Conservation (phyloP, 257 asterid species). For the Hygrophila difformis region DNA sequence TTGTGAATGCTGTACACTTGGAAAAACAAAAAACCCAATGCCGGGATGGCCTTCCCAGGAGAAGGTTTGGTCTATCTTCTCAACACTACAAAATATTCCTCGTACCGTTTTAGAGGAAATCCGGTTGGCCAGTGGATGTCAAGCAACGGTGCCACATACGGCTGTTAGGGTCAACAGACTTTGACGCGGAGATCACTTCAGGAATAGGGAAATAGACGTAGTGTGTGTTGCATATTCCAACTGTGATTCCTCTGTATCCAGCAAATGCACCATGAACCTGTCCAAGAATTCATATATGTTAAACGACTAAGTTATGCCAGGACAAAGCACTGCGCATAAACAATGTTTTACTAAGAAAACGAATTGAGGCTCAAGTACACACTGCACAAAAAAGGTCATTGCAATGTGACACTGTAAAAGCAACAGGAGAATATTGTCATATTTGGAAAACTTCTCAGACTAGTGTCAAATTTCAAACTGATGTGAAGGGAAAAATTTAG, state of each 20-base stretch:
- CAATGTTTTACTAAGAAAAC: too few species aligned
- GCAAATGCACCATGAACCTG: constrained; percentile 99
- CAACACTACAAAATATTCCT: too few species aligned
- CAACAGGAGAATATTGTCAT: not conserved
- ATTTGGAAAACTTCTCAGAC: not conserved
- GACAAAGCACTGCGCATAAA: not conserved
- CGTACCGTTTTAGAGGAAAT: constrained; percentile 36
- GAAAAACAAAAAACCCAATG: not conserved
- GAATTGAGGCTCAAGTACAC: too few species aligned
- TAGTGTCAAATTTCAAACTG: not conserved
- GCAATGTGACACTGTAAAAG: too few species aligned
- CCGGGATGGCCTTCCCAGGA: not conserved
- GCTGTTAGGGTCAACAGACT: constrained; percentile 70
- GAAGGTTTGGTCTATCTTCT: not conserved
- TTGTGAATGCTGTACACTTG: not conserved
- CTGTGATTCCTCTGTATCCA: constrained; percentile 92
- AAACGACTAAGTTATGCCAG: constrained; percentile 3
- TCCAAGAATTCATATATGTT: constrained; percentile 6
- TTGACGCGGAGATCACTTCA: constrained; percentile 73
- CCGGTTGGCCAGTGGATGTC: constrained; percentile 97
- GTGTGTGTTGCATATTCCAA: constrained; percentile 91
- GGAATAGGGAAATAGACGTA: constrained; percentile 88
- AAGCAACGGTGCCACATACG: constrained; percentile 99
- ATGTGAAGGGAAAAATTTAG: not conserved
- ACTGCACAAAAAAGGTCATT: too few species aligned